Evolutionary conservation across 2,329 filamentous ascomycete genomes (phyloP).

Genomic region (Aspergillus sclerotialis): DNA sequence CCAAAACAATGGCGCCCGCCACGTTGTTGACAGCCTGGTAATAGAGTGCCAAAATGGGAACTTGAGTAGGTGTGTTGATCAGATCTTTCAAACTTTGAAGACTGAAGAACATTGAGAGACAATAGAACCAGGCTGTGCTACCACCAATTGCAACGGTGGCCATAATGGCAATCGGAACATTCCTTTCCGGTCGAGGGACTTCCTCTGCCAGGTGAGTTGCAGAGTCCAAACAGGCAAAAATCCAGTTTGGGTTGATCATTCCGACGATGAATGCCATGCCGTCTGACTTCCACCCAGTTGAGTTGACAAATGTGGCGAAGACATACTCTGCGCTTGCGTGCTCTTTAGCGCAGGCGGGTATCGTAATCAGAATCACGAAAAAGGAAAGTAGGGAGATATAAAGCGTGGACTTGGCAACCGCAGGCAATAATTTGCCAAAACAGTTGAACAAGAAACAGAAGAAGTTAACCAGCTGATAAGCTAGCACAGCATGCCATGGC

Average conservation of each 20-base stretch:
- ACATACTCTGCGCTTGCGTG: slow-evolving; percentile 44
- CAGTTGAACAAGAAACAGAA: slow-evolving; percentile 46
- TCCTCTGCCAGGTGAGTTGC: slow-evolving; percentile 48
- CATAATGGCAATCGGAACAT: slow-evolving; percentile 47
- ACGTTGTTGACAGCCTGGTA: slow-evolving; percentile 37
- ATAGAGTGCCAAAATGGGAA: slow-evolving; percentile 45
- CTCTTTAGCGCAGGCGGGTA: slow-evolving; percentile 40
- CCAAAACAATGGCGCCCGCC: slow-evolving; percentile 41
- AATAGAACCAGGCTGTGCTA: slow-evolving; percentile 42
- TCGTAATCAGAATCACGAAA: slow-evolving; percentile 42
- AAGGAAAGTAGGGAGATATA: slow-evolving; percentile 44
- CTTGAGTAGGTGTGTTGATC: slow-evolving; percentile 33
- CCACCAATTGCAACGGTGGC: slow-evolving; percentile 40
- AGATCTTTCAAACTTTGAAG: slow-evolving; percentile 39
- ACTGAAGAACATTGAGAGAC: slow-evolving; percentile 45
- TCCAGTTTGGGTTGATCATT: slow-evolving; percentile 47
- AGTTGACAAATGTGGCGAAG: slow-evolving; percentile 47
- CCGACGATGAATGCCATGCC: slow-evolving; percentile 49
- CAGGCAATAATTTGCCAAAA: slow-evolving; percentile 29
- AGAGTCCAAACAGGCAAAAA: slow-evolving; percentile 45
- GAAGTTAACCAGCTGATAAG: slow-evolving; percentile 42
- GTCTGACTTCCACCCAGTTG: slow-evolving; percentile 42
- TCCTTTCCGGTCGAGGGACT: slow-evolving; percentile 41
- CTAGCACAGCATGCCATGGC: slow-evolving; percentile 34
- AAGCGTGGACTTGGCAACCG: slow-evolving; percentile 37